Percentiles rank a stretch among this genome's conserved stretches.
These are phyloP conservation scores for Calonectria ilicicola DNA, from an alignment of 2,329 filamentous ascomycete species.

Conservation along the genomic window DNA sequence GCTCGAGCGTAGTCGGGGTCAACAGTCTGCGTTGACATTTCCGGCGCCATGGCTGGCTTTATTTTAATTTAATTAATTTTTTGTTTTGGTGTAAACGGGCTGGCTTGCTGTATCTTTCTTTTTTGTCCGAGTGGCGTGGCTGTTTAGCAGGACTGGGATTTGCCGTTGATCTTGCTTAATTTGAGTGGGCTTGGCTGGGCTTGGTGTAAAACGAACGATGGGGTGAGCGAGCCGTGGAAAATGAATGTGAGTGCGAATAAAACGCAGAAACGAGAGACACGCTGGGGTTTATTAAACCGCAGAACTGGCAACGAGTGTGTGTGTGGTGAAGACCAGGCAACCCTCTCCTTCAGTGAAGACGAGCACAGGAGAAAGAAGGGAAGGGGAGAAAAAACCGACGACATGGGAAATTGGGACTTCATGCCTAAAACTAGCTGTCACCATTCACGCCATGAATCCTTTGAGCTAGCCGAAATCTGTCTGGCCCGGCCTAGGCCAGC, in stretches of 20 bases:
- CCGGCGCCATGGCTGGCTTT: slow-evolving; percentile 37
- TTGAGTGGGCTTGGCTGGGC: neutral
- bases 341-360: neutral
- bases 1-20: slow-evolving; percentile 13
- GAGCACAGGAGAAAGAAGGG: neutral
- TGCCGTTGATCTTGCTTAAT: neutral
- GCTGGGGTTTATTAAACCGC: neutral
- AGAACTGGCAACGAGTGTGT: neutral
- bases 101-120: neutral
- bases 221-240: too few relatives aligned
- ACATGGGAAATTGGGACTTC: slow-evolving; percentile 3
- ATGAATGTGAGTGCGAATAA: neutral
- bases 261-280: neutral
- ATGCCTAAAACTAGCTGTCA: slow-evolving; percentile 2
- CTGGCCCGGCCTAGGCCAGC: neutral
- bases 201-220: neutral
- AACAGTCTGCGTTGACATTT: slow-evolving; percentile 38
- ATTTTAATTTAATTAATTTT: too few relatives aligned
- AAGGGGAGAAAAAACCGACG: neutral
- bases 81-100: neutral
- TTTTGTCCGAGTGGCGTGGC: neutral
- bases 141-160: neutral
- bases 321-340: neutral
- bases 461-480: neutral
- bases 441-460: slow-evolving; percentile 9